Conservation (phyloP, 2,329 filamentous ascomycete genomes). For the Talaromyces marneffei region DNA sequence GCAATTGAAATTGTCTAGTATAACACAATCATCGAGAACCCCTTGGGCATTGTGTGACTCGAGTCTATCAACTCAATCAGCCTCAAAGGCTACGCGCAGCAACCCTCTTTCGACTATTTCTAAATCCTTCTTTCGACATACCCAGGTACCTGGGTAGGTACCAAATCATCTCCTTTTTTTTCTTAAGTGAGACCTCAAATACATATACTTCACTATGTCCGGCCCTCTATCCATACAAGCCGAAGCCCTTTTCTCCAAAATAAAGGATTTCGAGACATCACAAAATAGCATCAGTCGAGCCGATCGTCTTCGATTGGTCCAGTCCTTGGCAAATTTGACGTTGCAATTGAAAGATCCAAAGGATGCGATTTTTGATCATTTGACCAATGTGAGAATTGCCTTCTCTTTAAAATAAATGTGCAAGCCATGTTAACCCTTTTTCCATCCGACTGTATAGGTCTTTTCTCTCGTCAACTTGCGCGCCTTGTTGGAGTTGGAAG, state of each 20-base stretch:
- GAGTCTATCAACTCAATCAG: background rate
- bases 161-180: background rate
- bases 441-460: background rate
- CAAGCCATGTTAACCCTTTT: background rate
- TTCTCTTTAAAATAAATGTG: background rate
- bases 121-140: background rate
- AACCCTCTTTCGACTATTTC: background rate
- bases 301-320: conserved; percentile 14
- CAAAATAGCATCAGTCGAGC: conserved; percentile 9
- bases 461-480: conserved; percentile 18
- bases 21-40: background rate
- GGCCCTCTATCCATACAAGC: conserved; percentile 13
- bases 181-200: background rate
- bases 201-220: background rate
- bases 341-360: conserved; percentile 21
- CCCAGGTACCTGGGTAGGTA: background rate
- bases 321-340: conserved; percentile 17
- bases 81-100: background rate
- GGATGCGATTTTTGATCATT: conserved; percentile 24
- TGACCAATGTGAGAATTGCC: conserved; percentile 20
- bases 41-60: background rate
- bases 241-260: conserved; percentile 11
- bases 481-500: conserved; percentile 18
- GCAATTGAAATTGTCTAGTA: background rate
- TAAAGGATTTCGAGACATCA: conserved; percentile 14